Percentiles rank a stretch among this genome's conserved stretches.
These are phyloP conservation scores for Macaranga tanarius DNA, from an alignment of 441 rosid genomes.

Conservation along the genomic window DNA sequence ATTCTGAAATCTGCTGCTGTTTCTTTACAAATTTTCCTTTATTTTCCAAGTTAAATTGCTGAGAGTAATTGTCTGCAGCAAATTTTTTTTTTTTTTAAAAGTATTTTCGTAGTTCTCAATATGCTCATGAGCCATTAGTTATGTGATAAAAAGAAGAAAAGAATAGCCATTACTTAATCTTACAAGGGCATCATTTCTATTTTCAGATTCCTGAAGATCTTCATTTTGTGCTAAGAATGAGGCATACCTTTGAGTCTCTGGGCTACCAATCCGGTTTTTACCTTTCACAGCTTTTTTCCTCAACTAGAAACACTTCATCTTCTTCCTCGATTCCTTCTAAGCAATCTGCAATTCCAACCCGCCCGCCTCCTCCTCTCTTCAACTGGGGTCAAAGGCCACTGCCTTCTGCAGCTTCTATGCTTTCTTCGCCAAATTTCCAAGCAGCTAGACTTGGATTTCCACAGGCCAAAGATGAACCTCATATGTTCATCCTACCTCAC, in stretches of 20 bases:
- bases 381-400: slow-evolving; percentile 67
- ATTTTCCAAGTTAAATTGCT: too few relatives aligned
- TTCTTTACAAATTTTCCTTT: not conserved
- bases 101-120: not conserved
- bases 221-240: slow-evolving; percentile 93
- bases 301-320: slow-evolving; percentile 53
- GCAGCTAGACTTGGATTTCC: slow-evolving; percentile 55
- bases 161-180: slow-evolving; percentile 2
- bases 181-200: slow-evolving; percentile 12
- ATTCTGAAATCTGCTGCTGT: not conserved
- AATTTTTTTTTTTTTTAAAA: too few relatives aligned
- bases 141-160: too few relatives aligned
- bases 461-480: slow-evolving; percentile 62
- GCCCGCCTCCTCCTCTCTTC: slow-evolving; percentile 54
- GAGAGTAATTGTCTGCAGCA: not conserved
- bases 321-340: slow-evolving; percentile 52
- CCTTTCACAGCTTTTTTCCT: slow-evolving; percentile 83
- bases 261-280: slow-evolving; percentile 90
- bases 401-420: slow-evolving; percentile 46
- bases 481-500: slow-evolving; percentile 71
- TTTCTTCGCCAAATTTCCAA: slow-evolving; percentile 59
- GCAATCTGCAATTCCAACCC: slow-evolving; percentile 57
- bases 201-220: slow-evolving; percentile 88
- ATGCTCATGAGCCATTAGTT: not conserved
- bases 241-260: slow-evolving; percentile 86